A percentile compares a stretch with the other conserved stretches of the same genome.
phyloP scores from a whole-genome alignment of 306 rosid genomes.

The Aeschynomene evenia region DNA sequence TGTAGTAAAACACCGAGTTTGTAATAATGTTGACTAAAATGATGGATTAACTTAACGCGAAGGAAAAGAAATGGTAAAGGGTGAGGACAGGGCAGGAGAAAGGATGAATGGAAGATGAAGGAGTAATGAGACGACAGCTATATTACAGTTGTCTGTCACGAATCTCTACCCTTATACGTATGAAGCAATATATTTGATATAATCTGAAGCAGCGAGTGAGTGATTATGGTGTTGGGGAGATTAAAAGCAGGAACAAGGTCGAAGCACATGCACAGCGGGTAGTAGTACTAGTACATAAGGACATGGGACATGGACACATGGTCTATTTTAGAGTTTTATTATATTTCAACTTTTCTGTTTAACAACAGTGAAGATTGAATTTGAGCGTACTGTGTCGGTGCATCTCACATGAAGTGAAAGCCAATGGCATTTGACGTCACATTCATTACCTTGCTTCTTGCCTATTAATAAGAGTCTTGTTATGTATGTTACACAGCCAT shows the following conservation, averaged over 20 bases:
- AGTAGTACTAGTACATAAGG: neutral
- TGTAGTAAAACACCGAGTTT: neutral
- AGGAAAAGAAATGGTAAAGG: neutral
- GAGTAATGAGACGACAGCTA: conserved; percentile 43
- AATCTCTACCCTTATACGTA: too few species aligned
- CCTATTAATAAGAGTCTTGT: too few species aligned
- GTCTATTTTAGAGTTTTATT: neutral
- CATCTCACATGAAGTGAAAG: neutral
- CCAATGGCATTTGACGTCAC: neutral
- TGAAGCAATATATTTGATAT: too few species aligned
- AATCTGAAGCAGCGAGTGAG: too few species aligned
- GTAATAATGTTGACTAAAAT: neutral
- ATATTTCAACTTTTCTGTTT: too few species aligned
- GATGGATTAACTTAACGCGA: too few species aligned
- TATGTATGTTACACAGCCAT: too few species aligned
- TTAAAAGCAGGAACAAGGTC: conserved; percentile 2
- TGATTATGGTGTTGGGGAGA: neutral
- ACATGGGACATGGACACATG: too few species aligned
- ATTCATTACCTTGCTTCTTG: too few species aligned
- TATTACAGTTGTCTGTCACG: conserved; percentile 73
- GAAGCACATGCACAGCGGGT: neutral
- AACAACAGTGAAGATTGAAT: too few species aligned
- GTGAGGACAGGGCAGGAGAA: neutral
- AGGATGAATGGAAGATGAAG: neutral
- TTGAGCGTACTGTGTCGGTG: neutral